phyloP scores from a whole-genome alignment of 176 grass and related monocot genomes.

The barley (Hordeum vulgare) region MorexV3_pseudomolecules_assembly NC_058520.1:1944414-1944913 shows the following conservation, averaged over 20 bases:
- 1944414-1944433: too few species aligned
- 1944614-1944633: slow-evolving; percentile 52
- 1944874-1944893: slow-evolving; percentile 40
- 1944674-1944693: slow-evolving; percentile 31
- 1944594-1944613: slow-evolving; percentile 46
- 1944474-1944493: too few species aligned
- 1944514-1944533: background rate
- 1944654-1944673: slow-evolving; percentile 47
- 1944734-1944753: background rate
- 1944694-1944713: slow-evolving; percentile 65
- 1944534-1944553: background rate
- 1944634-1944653: slow-evolving; percentile 44
- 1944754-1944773: background rate
- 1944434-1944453: too few species aligned
- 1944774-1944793: background rate
- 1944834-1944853: slow-evolving; percentile 49
- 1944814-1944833: background rate
- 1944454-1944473: too few species aligned
- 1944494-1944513: too few species aligned
- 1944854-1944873: slow-evolving; percentile 57
- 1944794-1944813: background rate
- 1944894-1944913: slow-evolving; percentile 46
- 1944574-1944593: slow-evolving; percentile 42
- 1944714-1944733: slow-evolving; percentile 55
- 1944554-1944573: background rate